phyloP scores from a whole-genome alignment of 169 alveolate species.

The Theileria luwenshuni region DNA sequence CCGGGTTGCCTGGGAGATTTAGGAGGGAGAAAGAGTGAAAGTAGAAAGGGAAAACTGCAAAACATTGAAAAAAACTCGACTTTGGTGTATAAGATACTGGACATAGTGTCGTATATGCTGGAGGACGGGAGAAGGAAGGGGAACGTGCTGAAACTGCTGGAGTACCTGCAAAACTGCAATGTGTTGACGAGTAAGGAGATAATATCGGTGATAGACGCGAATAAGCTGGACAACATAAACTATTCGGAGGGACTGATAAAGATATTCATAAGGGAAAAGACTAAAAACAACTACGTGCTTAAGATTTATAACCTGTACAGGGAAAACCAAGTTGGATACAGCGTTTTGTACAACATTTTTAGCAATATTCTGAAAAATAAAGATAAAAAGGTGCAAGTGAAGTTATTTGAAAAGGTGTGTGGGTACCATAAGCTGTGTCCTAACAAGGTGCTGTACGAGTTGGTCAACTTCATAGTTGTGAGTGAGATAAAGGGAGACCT shows the following conservation, averaged over 20 bases:
- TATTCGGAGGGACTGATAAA: constrained; percentile 58
- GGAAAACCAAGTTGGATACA: constrained; percentile 44
- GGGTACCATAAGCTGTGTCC: constrained; percentile 62
- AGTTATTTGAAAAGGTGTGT: constrained; percentile 16
- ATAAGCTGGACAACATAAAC: constrained; percentile 59
- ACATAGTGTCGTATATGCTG: constrained; percentile 38
- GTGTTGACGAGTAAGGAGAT: constrained; percentile 51
- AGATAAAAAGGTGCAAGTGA: background rate
- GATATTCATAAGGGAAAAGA: constrained; percentile 51
- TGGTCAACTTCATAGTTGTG: constrained; percentile 45
- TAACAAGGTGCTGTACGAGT: constrained; percentile 45
- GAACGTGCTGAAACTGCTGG: constrained; percentile 32
- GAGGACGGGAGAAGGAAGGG: constrained; percentile 11
- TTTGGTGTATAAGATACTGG: constrained; percentile 37
- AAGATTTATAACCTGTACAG: constrained; percentile 56
- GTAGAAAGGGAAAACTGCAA: background rate
- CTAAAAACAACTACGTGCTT: constrained; percentile 55
- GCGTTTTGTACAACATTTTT: constrained; percentile 33
- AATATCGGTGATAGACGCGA: constrained; percentile 60
- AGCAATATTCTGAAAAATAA: background rate
- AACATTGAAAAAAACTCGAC: constrained; percentile 25
- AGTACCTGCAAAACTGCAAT: constrained; percentile 30
- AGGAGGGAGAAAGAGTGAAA: constrained; percentile 7
- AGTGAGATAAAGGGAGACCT: no score
- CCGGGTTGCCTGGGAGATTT: constrained; percentile 16